Evolutionary conservation across 805 yeast species (phyloP).

Genomic region (Lipomyces starkeyi): DNA sequence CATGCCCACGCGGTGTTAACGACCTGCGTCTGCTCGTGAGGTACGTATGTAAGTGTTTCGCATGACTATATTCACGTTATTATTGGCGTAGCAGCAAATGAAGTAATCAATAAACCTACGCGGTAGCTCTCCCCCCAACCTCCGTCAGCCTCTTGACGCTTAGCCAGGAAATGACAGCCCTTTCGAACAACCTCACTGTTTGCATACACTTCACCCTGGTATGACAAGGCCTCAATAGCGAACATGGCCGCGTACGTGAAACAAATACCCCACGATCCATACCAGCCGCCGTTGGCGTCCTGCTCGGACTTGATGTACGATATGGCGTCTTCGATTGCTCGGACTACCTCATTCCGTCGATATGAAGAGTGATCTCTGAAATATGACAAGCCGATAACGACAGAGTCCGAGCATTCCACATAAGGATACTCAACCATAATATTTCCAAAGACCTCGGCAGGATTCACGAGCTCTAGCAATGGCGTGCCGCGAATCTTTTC

Average conservation of each 20-base stretch:
- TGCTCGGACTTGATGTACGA: constrained; percentile 73
- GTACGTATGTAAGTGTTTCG: constrained; percentile 33
- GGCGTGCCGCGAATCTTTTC: constrained; percentile 85
- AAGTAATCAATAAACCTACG: constrained; percentile 54
- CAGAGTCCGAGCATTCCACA: constrained; percentile 97
- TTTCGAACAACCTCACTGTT: constrained; percentile 65
- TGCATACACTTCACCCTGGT: constrained; percentile 66
- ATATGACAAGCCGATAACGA: constrained; percentile 84
- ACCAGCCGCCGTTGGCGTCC: constrained; percentile 89
- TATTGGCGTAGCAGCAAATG: neutral
- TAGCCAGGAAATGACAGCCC: constrained; percentile 85
- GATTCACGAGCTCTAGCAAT: constrained; percentile 76
- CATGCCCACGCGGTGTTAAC: constrained; percentile 95
- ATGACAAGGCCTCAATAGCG: constrained; percentile 88
- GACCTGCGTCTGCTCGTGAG: constrained; percentile 54
- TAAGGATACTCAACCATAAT: constrained; percentile 99
- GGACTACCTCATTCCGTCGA: constrained; percentile 64
- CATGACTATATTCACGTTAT: constrained; percentile 22
- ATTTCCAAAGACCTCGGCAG: constrained; percentile 97
- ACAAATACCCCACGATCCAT: constrained; percentile 98
- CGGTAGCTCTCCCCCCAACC: constrained; percentile 98
- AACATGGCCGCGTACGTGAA: constrained; percentile 97
- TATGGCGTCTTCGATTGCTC: constrained; percentile 77
- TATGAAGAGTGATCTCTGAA: constrained; percentile 72
- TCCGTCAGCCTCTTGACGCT: constrained; percentile 82